Base-by-base conservation (phyloP, 2,329 filamentous ascomycete genomes). In the Malbranchea zuffiana region DNA sequence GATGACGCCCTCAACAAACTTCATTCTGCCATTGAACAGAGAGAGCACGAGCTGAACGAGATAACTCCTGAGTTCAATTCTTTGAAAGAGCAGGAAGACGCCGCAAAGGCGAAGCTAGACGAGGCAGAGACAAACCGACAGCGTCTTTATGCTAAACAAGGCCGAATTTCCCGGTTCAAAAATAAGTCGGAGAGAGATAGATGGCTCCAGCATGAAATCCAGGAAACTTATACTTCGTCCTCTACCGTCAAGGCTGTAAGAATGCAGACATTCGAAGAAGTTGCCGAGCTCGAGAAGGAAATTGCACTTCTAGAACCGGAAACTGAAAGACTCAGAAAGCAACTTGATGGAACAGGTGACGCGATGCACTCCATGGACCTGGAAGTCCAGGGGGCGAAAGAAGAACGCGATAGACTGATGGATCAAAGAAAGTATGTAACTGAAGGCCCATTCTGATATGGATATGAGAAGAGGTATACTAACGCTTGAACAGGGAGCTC, bases 141-240 rank as follows among this genome's bases (percentile, higher is more conserved):
- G 46, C 78, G 87, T 24, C 72, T 98, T 5, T 84, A 93, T 53
- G 83, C 82, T 34, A 98, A 98, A 59, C 88, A 98, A 61, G 85
- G 81, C 28, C 80, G 88, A 30, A 86, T 82, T 47, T 80, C 82
- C 12, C 81, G 85, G 44, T 98, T 94, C 60, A 81, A 73, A 53
- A 92, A 77, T 57, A 94, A 94, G 65, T 73, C 75, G 6, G 85
- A 96, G 55, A 79, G 92, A 28, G 88, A 98, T 57, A 73, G 75
- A 23, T 95, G 76, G 69, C 67, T 98, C 33, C 76, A 75, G 43
- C 72, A 75, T 44, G 82, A 95, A 59, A 83, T 96, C 39, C 70
- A 82, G 29, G 82, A 92, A 23, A 74, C 87, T 37, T 81, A 85
- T 47, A 66, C 75, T 23, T 81, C 82, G 4, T 67, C 94, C 19